phyloP scores from a whole-genome alignment of 2,329 filamentous ascomycete genomes.

The Cordyceps tenuipes region DNA sequence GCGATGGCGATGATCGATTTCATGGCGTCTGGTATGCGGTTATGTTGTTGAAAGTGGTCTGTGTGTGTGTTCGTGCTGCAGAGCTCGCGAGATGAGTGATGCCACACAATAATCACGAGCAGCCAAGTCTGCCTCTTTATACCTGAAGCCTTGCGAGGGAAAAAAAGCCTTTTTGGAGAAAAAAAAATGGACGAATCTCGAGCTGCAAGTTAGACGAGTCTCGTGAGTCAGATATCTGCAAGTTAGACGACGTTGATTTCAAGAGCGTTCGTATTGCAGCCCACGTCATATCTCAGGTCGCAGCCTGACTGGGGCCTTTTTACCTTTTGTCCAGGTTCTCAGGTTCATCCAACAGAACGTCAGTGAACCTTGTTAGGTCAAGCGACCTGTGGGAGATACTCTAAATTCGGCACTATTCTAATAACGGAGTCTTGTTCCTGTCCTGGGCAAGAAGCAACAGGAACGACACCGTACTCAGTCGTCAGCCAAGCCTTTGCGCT shows the following conservation, averaged over 20 bases:
- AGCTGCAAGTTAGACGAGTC: no score
- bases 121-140: neutral
- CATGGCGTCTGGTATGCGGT: neutral
- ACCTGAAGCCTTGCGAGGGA: neutral
- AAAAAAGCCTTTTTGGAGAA: neutral
- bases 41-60: no score
- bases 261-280: neutral
- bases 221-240: neutral
- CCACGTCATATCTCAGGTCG: neutral
- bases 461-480: neutral
- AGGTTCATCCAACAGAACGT: neutral
- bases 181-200: neutral
- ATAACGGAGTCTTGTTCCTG: no score
- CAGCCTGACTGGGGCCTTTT: neutral
- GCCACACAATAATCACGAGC: neutral
- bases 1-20: neutral
- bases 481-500: neutral
- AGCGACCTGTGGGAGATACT: neutral
- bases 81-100: neutral
- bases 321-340: neutral
- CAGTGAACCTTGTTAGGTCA: neutral
- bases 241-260: neutral
- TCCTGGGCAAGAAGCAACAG: no score
- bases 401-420: no score
- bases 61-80: neutral